These are phyloP conservation scores for Suillus spraguei DNA, from an alignment of 768 basidiomycete genomes.

Conservation along the genomic window DNA sequence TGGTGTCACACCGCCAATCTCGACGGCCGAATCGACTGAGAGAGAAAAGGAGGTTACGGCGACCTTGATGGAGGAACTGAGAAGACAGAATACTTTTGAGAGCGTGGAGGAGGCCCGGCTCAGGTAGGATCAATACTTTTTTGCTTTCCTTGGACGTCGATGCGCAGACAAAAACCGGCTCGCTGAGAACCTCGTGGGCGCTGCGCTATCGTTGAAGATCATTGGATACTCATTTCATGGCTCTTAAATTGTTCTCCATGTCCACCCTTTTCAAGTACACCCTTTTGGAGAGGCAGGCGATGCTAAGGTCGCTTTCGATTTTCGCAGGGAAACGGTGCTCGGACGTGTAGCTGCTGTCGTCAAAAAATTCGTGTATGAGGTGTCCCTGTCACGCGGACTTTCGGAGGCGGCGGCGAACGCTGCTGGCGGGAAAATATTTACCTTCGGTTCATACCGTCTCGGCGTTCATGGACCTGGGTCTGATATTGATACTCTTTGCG, in stretches of 20 bases:
- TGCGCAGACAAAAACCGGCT: constrained; percentile 4
- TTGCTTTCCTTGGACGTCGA: neutral
- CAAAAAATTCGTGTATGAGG: constrained; percentile 88
- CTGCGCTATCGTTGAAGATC: constrained; percentile 6
- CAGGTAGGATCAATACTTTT: constrained; percentile 55
- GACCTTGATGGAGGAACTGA: constrained; percentile 90
- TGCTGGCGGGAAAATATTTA: constrained; percentile 98
- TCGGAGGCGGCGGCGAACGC: constrained; percentile 86
- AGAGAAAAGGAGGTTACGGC: constrained; percentile 82
- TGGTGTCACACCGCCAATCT: constrained; percentile 87
- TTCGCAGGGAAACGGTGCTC: constrained; percentile 84
- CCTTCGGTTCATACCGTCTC: constrained; percentile 96
- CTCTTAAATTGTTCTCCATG: neutral
- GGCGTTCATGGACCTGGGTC: constrained; percentile 95
- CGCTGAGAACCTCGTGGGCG: neutral
- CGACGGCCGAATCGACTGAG: constrained; percentile 69
- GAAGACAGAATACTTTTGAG: constrained; percentile 86
- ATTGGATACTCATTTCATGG: constrained; percentile 2
- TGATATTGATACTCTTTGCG: constrained; percentile 98
- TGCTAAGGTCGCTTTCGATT: constrained; percentile 25
- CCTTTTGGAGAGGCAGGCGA: constrained; percentile 10
- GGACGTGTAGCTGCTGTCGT: constrained; percentile 88
- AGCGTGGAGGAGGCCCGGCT: constrained; percentile 84
- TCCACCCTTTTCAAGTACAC: constrained; percentile 1
- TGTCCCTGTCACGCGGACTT: constrained; percentile 77